Base-by-base conservation (phyloP, 2,329 filamentous ascomycete species). In the Akanthomyces dipterigenus region DNA sequence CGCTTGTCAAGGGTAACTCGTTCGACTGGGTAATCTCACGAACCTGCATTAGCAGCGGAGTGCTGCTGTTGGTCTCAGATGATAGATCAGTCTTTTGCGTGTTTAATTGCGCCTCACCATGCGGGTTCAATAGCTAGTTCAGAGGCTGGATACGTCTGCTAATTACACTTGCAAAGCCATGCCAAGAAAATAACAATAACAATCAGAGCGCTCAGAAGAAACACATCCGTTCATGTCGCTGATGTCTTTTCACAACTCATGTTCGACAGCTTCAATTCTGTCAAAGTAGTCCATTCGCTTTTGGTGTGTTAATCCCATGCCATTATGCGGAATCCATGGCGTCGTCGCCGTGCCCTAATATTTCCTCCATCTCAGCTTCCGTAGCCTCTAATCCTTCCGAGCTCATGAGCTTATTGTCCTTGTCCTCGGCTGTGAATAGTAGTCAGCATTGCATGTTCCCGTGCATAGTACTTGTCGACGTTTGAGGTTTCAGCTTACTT, bases 401-500 rank as follows among this genome's bases (percentile, higher is more conserved):
- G 69, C 82, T 86, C 84, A 88, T 88, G 63, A 88, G 77, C 67
- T 85, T 87, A 66, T 82, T 84, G 64, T 86, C 82, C 71, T 87
- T 88, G 62, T 87, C 85, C 73, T 88, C 85, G 63, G 85, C 85
- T 88, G 67, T 42, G 36, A 62, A 60, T 59, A 40, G 28, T 57
- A 46, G 54, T 67, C 63, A 65, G 65, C 62, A 42, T 56, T 55
- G 45, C 40, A 49, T 14, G 49, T 54, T 22, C 12, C 46, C 55
- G 65, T 61, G 64, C 54, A 43, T 31, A 62, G 49, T 51, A 55
- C 22, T 36, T 45, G 6, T 40, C n/a, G 64, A 26, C 43, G 14
- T 16, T 38, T 55, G 38, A 4, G 18, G 46, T 22, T 42, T 12
- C 24, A 45, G 82, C 84, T 80, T 77, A 88, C 85, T 87, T 72